These are phyloP conservation scores for Linnemannia elongata DNA, from an alignment of 192 early-diverging fungal genomes.

Conservation along the genomic window DNA sequence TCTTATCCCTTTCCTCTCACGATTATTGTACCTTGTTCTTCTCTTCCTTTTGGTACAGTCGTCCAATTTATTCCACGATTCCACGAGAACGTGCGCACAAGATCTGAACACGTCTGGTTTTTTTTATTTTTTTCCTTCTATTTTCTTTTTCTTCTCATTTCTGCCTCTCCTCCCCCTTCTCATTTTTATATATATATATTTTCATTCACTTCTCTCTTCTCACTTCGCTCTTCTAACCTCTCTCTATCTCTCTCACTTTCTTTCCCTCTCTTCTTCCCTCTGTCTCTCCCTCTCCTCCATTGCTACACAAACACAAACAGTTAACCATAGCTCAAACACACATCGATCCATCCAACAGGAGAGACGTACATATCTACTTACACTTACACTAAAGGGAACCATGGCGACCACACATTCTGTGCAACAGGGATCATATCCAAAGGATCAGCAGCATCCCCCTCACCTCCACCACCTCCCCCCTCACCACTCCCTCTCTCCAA, in stretches of 20 bases:
- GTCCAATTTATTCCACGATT: background rate
- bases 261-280: conserved; percentile 1
- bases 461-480: background rate
- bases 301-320: background rate
- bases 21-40: background rate
- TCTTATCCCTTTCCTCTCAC: background rate
- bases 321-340: background rate
- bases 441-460: background rate
- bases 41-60: background rate
- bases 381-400: background rate
- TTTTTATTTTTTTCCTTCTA: background rate
- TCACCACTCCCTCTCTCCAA: background rate
- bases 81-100: conserved; percentile 8
- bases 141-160: background rate
- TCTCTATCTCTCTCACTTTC: background rate
- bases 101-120: background rate
- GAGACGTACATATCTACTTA: background rate
- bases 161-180: too few relatives aligned
- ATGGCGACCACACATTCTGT: background rate
- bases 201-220: background rate
- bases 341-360: background rate
- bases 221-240: background rate
- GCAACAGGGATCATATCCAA: background rate
- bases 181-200: background rate
- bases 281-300: background rate